Base-by-base conservation (phyloP, 2,329 filamentous ascomycete genomes). In the Lachnellula cervina region DNA sequence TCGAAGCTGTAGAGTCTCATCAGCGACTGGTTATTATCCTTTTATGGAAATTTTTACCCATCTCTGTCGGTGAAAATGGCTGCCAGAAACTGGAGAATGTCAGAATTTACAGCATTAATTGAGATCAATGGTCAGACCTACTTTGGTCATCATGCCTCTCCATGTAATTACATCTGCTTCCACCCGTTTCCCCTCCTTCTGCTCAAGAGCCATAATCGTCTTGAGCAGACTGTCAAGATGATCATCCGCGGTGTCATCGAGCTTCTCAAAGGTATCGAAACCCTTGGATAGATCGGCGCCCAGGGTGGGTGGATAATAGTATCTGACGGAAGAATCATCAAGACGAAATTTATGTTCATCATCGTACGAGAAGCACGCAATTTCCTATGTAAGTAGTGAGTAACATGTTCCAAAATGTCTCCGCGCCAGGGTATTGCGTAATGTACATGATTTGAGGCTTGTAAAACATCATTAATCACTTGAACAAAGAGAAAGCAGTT, bases 91-190 rank as follows among this genome's bases (percentile, higher is more conserved):
- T 96, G 50, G 37, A 44, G 11, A 23, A 38, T 25, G 17, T 61
- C 53, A 61, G 48, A 48, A 34, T 21, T 40, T 40, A n/a, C 8
- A 6, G 21, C 35, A 8, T 42, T 14, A 13, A 37, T 8, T 13
- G 14, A 11, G 21, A 17, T 45, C 13, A n/a, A 16, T 7, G 19
- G 35, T 25, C 16, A 35, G 47, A 47, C 55, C 52, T 69, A 92
- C 90, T 80, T 97, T 99, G 60, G 94, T 97, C 87, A 99, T 92
- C 90, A 97, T 97, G 38, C 94, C 94, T 66, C 94, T 80, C 93
- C 93, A 99, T 1, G 93, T 97, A 51, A 97, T 80, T 46, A 97
- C 71, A 64, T 96, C 84, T 2, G 88, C 87, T 59, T 91, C 85
- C 34, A 87, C 84, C 67, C 80, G 86, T 66, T 82, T 78, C 2